phyloP scores from a whole-genome alignment of 306 rosid genomes.

The Fragaria vesca region DNA sequence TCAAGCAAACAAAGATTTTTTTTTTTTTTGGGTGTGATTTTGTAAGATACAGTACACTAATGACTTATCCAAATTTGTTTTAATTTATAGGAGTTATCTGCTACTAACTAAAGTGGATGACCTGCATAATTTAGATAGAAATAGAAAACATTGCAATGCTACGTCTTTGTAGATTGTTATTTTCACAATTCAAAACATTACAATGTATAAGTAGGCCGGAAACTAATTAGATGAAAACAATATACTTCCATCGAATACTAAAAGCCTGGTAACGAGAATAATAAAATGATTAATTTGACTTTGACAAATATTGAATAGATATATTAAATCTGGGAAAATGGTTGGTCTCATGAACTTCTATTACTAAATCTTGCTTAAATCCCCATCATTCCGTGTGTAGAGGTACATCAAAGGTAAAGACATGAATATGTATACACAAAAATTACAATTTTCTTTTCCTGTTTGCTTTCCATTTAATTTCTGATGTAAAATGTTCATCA shows the following conservation, averaged over 20 bases:
- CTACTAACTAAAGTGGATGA: too few species aligned
- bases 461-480: neutral
- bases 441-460: neutral
- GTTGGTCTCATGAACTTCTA: neutral
- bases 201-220: neutral
- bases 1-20: neutral
- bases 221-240: neutral
- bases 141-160: neutral
- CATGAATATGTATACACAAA: neutral
- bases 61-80: too few species aligned
- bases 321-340: neutral
- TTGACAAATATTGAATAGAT: neutral
- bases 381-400: neutral
- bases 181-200: neutral
- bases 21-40: too few species aligned
- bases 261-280: neutral
- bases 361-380: neutral
- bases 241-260: neutral
- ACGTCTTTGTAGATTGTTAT: neutral
- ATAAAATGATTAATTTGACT: neutral
- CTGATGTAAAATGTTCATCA: constrained; percentile 4
- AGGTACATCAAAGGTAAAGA: neutral
- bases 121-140: too few species aligned
- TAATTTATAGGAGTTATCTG: too few species aligned
- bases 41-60: too few species aligned